Percentiles rank a stretch among this genome's conserved stretches.
These are phyloP conservation scores for Talaromyces sp. DNA, from an alignment of 2,329 filamentous ascomycete species.

Conservation along the genomic window DNA sequence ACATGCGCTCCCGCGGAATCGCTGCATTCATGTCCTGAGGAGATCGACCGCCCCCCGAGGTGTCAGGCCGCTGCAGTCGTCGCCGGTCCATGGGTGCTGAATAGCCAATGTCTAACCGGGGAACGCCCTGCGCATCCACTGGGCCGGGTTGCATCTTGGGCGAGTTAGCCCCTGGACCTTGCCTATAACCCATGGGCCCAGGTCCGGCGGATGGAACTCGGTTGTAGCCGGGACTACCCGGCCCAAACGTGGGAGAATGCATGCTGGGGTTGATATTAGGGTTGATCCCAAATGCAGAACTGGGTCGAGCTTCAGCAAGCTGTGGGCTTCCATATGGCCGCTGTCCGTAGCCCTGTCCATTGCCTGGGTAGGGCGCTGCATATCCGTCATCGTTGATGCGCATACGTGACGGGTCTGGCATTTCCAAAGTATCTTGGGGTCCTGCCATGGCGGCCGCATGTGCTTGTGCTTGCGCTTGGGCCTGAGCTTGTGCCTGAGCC, in stretches of 20 bases:
- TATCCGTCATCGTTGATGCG: constrained; percentile 26
- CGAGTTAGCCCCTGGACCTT: constrained; percentile 26
- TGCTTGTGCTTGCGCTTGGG: neutral
- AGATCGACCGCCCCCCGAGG: constrained; percentile 11
- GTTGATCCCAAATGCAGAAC: constrained; percentile 45
- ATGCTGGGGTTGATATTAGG: constrained; percentile 46
- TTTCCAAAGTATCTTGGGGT: constrained; percentile 39
- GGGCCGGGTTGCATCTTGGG: constrained; percentile 26
- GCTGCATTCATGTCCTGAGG: constrained; percentile 5
- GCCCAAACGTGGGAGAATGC: constrained; percentile 31
- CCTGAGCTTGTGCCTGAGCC: neutral
- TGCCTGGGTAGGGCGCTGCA: constrained; percentile 34
- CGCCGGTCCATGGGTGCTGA: constrained; percentile 42
- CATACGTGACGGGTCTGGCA: constrained; percentile 45
- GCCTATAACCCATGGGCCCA: constrained; percentile 29
- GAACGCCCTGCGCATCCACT: constrained; percentile 23
- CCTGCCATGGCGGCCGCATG: constrained; percentile 30
- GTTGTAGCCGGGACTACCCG: constrained; percentile 13
- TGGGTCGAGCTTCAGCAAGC: constrained; percentile 36
- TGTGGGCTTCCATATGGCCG: constrained; percentile 27
- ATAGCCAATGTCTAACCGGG: constrained; percentile 43
- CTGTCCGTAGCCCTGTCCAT: constrained; percentile 26
- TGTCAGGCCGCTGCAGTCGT: constrained; percentile 36
- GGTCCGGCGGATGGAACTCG: constrained; percentile 15
- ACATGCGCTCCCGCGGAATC: neutral